Evolutionary conservation across 805 yeast species (phyloP).

Genomic region (Lipomyces mesembrius): DNA sequence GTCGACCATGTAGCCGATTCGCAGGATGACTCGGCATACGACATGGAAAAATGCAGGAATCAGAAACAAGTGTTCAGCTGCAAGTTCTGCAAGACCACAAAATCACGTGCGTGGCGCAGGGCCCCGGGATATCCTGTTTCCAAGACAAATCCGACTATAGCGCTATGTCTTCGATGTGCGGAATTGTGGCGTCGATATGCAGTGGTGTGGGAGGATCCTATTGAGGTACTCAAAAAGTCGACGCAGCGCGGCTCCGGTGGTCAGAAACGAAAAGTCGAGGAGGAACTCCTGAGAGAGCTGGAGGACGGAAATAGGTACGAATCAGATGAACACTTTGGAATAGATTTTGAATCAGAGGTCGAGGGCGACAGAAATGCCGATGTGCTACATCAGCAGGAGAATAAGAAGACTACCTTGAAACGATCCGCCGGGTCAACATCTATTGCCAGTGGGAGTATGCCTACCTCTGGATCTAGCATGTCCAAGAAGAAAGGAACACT

Average conservation of each 20-base stretch:
- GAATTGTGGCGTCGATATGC: conserved; percentile 90
- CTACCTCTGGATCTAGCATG: background rate
- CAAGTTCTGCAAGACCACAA: conserved; percentile 67
- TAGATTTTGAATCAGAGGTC: conserved; percentile 14
- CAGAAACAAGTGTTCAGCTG: conserved; percentile 59
- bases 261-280: conserved; percentile 66
- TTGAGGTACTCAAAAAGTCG: conserved; percentile 60
- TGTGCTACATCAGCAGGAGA: conserved; percentile 3
- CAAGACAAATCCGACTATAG: conserved; percentile 51
- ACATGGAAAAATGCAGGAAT: conserved; percentile 54
- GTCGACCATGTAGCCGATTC: conserved; percentile 62
- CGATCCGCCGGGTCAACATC: background rate
- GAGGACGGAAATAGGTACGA: conserved; percentile 42
- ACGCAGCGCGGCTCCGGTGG: conserved; percentile 48
- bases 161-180: conserved; percentile 85
- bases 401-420: background rate
- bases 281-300: conserved; percentile 57
- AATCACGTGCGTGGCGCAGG: conserved; percentile 68
- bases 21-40: conserved; percentile 75
- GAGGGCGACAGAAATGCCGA: background rate
- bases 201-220: conserved; percentile 80
- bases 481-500: conserved; percentile 14
- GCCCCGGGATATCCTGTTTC: conserved; percentile 64
- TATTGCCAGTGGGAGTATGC: background rate
- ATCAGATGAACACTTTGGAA: conserved; percentile 11